Percentiles rank a stretch among this genome's conserved stretches.
Evolutionary conservation across 1,284 basidiomycete genomes (phyloP).

Genomic region (Erythrobasidium hasegawianum): DNA sequence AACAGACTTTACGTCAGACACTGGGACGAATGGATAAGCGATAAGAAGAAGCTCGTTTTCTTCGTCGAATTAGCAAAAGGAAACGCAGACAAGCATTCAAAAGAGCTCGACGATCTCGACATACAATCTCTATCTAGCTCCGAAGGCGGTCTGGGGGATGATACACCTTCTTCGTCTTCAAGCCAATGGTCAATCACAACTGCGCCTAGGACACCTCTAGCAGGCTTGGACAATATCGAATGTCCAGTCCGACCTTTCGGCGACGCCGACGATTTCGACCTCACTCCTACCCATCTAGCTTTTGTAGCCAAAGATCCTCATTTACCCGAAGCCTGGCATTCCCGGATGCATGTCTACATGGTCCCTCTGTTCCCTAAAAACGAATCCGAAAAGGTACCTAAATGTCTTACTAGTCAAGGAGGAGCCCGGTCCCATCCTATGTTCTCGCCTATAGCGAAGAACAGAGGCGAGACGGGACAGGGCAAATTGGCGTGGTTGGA

Average conservation of each 20-base stretch:
- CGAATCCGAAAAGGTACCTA: slow-evolving; percentile 49
- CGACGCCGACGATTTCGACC: slow-evolving; percentile 68
- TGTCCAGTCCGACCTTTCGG: slow-evolving; percentile 77
- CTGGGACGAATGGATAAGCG: slow-evolving; percentile 84
- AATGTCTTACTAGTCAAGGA: slow-evolving; percentile 65
- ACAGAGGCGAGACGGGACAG: neutral
- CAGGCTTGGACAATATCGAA: slow-evolving; percentile 38
- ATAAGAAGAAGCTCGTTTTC: slow-evolving; percentile 63
- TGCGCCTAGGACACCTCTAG: slow-evolving; percentile 34
- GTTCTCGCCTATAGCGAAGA: slow-evolving; percentile 61
- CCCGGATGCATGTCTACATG: slow-evolving; percentile 66
- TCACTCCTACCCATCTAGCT: slow-evolving; percentile 64
- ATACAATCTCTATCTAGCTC: slow-evolving; percentile 26
- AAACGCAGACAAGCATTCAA: slow-evolving; percentile 45
- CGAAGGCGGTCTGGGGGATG: slow-evolving; percentile 26
- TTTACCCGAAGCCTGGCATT: slow-evolving; percentile 69
- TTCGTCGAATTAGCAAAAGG: slow-evolving; percentile 57
- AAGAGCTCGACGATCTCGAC: slow-evolving; percentile 19
- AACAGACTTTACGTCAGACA: slow-evolving; percentile 73
- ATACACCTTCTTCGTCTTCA: neutral
- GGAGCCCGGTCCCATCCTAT: slow-evolving; percentile 68
- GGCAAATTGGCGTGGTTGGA: slow-evolving; percentile 77
- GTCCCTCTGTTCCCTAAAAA: slow-evolving; percentile 44
- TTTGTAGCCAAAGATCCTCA: slow-evolving; percentile 77
- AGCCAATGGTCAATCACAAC: slow-evolving; percentile 16